These are phyloP conservation scores for Lactifluus echinatus DNA, from an alignment of 768 basidiomycete genomes.

Conservation along the genomic window DNA sequence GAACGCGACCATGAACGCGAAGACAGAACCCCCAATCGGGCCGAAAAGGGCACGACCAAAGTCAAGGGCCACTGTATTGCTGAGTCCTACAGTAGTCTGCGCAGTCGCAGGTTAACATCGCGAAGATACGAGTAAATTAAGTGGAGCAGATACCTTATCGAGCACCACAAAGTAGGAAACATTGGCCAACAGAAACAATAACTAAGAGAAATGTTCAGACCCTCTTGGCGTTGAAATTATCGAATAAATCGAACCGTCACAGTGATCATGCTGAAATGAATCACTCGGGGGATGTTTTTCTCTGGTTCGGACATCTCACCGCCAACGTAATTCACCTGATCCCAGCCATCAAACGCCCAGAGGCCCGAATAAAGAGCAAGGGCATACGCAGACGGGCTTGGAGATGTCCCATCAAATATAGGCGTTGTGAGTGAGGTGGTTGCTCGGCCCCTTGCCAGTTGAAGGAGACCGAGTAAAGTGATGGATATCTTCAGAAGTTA, in stretches of 20 bases:
- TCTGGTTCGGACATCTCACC: constrained; percentile 79
- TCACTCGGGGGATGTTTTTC: constrained; percentile 80
- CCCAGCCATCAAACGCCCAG: constrained; percentile 98
- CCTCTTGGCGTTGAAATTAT: constrained; percentile 4
- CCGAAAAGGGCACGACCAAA: constrained; percentile 87
- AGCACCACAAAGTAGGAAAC: constrained; percentile 89
- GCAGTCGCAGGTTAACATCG: not conserved
- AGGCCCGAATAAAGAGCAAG: constrained; percentile 92
- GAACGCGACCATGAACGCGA: constrained; percentile 86
- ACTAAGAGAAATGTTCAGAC: constrained; percentile 30
- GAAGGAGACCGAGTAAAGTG: constrained; percentile 69
- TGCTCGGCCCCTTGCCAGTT: constrained; percentile 60
- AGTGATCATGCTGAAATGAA: constrained; percentile 83
- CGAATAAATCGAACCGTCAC: constrained; percentile 49
- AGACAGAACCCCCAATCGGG: constrained; percentile 73
- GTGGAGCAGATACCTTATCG: constrained; percentile 46
- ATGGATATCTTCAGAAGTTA: constrained; percentile 48
- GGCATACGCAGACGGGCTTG: constrained; percentile 77
- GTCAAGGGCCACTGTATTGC: constrained; percentile 85
- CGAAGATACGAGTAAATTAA: not conserved
- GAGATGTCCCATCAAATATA: constrained; percentile 66
- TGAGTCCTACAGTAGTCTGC: constrained; percentile 59
- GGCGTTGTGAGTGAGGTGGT: constrained; percentile 58
- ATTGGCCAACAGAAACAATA: constrained; percentile 75
- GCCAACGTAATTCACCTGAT: constrained; percentile 84